phyloP scores from a whole-genome alignment of 352 stramenopile species.

The Phytophthora pini region DNA sequence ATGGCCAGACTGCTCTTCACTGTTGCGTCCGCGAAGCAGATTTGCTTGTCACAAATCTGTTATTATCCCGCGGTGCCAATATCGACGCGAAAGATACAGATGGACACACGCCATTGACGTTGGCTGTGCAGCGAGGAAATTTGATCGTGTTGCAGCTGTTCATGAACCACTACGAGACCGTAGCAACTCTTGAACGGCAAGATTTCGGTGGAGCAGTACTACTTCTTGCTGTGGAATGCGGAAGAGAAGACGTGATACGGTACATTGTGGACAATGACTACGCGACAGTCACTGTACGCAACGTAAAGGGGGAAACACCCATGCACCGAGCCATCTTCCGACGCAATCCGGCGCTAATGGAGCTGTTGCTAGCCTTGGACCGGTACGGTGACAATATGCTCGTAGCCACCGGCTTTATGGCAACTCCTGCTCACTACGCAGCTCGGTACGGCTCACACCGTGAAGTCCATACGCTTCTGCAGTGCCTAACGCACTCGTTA shows the following conservation, averaged over 20 bases:
- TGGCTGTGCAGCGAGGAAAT: conserved; percentile 15
- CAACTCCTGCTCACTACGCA: conserved; percentile 21
- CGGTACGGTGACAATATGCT: conserved; percentile 1
- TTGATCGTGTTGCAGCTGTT: conserved; percentile 33
- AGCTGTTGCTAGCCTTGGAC: conserved; percentile 18
- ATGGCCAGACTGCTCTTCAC: conserved; percentile 29
- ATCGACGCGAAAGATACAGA: conserved; percentile 28
- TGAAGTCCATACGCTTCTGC: conserved; percentile 15
- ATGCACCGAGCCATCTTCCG: conserved; percentile 22
- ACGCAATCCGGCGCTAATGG: conserved; percentile 13
- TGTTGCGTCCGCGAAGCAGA: conserved; percentile 30
- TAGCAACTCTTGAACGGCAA: conserved; percentile 14
- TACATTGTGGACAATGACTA: conserved; percentile 32
- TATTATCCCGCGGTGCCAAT: conserved; percentile 25
- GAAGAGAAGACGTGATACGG: conserved; percentile 7
- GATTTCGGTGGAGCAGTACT: conserved; percentile 27
- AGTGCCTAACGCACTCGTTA: conserved; percentile 5
- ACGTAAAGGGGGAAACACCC: conserved; percentile 15
- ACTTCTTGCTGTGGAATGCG: conserved; percentile 19
- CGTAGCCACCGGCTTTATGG: background rate
- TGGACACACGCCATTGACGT: conserved; percentile 12
- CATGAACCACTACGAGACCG: conserved; percentile 32
- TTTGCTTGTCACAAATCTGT: conserved; percentile 28
- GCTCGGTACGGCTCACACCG: conserved; percentile 9
- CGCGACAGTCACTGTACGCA: conserved; percentile 1